phyloP scores from a whole-genome alignment of 2,329 filamentous ascomycete genomes.

The Laburnicola sp. region DNA sequence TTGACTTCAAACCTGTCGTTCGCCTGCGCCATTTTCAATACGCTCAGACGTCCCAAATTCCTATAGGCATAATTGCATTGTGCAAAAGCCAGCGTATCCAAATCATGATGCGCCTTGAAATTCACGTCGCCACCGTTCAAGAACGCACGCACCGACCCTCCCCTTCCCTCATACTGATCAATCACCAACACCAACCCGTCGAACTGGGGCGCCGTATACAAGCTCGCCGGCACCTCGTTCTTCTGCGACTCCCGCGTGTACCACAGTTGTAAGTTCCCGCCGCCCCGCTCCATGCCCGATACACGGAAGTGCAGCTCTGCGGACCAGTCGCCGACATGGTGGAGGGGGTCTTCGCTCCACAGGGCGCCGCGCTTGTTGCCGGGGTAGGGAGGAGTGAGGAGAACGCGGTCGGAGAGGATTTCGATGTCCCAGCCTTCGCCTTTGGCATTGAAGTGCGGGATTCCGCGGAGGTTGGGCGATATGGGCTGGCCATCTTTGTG shows the following conservation, averaged over 20 bases:
- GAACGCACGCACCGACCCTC: conserved; percentile 86
- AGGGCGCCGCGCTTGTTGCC: conserved; percentile 82
- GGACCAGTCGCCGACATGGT: conserved; percentile 72
- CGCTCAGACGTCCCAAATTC: conserved; percentile 82
- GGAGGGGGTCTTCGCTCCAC: conserved; percentile 69
- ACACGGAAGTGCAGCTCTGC: conserved; percentile 86
- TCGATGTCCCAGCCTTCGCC: conserved; percentile 61
- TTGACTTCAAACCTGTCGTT: conserved; percentile 71
- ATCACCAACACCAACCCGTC: conserved; percentile 88
- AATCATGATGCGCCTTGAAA: conserved; percentile 72
- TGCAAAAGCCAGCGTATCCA: conserved; percentile 87
- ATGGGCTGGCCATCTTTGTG: conserved; percentile 65
- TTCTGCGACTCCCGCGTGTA: conserved; percentile 71
- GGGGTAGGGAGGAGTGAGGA: conserved; percentile 85
- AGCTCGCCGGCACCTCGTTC: conserved; percentile 69
- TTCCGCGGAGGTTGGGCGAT: conserved; percentile 60
- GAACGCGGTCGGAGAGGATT: conserved; percentile 82
- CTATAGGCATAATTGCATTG: conserved; percentile 90
- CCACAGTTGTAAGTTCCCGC: conserved; percentile 93
- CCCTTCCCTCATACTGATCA: conserved; percentile 76
- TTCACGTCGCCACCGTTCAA: conserved; percentile 87
- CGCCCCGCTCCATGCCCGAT: conserved; percentile 79
- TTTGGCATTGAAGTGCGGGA: conserved; percentile 60
- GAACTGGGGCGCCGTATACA: conserved; percentile 83
- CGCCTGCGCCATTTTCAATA: conserved; percentile 73